phyloP scores from a whole-genome alignment of 495 filamentous ascomycete species.

The Pyronema domesticum region DNA sequence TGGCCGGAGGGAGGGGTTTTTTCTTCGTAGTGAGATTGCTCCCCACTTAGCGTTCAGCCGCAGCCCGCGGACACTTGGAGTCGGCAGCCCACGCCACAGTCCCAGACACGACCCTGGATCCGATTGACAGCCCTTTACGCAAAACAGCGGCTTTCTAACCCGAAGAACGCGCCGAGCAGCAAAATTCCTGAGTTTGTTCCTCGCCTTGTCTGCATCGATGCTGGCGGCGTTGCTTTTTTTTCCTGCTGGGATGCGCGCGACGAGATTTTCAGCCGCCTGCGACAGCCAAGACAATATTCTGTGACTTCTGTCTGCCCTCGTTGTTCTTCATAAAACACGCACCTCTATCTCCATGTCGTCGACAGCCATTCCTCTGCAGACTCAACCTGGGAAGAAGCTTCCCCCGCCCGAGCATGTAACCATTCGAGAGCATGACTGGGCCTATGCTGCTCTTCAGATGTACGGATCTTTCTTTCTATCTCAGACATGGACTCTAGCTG shows the following conservation, averaged over 20 bases:
- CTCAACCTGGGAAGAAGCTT: not conserved
- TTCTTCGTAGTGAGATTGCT: conserved; percentile 7
- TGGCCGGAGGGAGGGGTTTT: conserved; percentile 2
- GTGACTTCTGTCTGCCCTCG: no score
- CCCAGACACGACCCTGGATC: not conserved
- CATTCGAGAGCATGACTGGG: conserved; percentile 19
- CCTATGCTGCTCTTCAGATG: conserved; percentile 21
- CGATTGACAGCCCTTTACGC: not conserved
- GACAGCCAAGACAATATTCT: no score
- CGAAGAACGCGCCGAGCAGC: no score
- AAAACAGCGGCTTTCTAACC: not conserved
- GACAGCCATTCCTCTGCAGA: no score
- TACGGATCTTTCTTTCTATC: conserved; percentile 8
- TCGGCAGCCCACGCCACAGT: not conserved
- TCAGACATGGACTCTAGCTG: not conserved
- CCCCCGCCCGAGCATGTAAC: conserved; percentile 8
- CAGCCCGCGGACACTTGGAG: not conserved
- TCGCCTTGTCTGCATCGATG: no score
- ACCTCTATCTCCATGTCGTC: no score
- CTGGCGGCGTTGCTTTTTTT: no score
- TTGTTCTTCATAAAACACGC: no score
- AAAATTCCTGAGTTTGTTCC: no score
- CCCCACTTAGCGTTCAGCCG: conserved; percentile 1
- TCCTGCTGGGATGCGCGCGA: no score
- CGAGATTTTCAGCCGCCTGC: not conserved